Evolutionary conservation across 176 grass and related monocot genomes (phyloP), one percentile per base, ranked within the genome.

Genomic region (Areca catechu): DNA sequence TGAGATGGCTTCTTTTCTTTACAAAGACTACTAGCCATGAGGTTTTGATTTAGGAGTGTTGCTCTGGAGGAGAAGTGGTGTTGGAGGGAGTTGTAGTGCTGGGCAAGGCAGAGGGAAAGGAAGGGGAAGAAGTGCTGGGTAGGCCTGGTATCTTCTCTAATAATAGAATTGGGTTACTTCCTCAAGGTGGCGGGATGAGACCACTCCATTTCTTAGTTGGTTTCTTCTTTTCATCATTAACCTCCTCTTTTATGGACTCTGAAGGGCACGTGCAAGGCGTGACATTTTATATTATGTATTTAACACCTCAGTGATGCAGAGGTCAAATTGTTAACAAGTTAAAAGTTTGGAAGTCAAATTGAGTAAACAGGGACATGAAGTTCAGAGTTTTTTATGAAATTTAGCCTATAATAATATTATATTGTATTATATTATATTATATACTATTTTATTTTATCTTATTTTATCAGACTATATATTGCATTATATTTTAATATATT

Each of bases 71-170:
- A 89, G 61, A 73, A 81, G 61, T 4, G 61, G 27, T 18, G 49
- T 30, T 18, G 73, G 82, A 65, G 77, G 83, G 66, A 83, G 69
- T 22, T 80, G 79, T 14, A 86, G 19, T 56, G 82, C 19, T 1
- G 89, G 89, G 49, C 80, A 84, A 19, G 84, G 89, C 19, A 94
- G 58, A 12, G 83, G 77, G 48, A 94, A 20, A 12, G 30, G 30
- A 5, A 37, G 7, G n/a, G 79, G 82, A n/a, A 91, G 79, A 62
- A 93, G 83, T 14, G 88, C 88, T 22, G 88, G 83, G 56, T 86
- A 86, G 25, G 84, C 75, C 37, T 82, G 84, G 62, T 79, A 77
- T 70, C 50, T 77, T 66, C 75, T 58, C 18, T 25, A 3, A 34
- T 70, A 48, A 53, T 29, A 53, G 60, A 50, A 22, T 80, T 53